These are phyloP conservation scores for Ophiostoma ips DNA, from an alignment of 2,329 filamentous ascomycete species.

Conservation along the genomic window DNA sequence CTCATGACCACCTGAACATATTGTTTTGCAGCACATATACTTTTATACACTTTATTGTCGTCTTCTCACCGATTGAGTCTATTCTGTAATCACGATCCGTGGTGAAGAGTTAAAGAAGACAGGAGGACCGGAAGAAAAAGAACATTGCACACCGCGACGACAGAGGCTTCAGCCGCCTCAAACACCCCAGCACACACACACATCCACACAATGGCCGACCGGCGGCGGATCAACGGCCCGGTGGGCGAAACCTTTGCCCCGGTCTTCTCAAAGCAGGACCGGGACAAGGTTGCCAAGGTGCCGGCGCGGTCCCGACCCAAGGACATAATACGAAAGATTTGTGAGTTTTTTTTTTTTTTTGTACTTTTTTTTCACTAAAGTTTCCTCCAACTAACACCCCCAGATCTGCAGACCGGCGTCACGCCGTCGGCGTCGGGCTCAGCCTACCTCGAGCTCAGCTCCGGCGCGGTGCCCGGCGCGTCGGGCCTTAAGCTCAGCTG, in stretches of 20 bases:
- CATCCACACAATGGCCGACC: conserved; percentile 51
- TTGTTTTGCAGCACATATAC: too few relatives aligned
- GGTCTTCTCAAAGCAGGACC: conserved; percentile 31
- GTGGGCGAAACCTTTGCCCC: conserved; percentile 62
- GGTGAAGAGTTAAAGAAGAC: too few relatives aligned
- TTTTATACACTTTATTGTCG: too few relatives aligned
- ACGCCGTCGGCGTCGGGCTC: conserved; percentile 90
- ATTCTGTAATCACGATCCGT: too few relatives aligned
- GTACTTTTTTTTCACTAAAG: too few relatives aligned
- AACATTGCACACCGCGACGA: not conserved
- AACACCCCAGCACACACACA: not conserved
- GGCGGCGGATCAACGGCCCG: conserved; percentile 82
- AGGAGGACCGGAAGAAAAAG: not conserved
- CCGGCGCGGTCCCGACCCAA: conserved; percentile 43
- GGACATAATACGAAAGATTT: conserved; percentile 71
- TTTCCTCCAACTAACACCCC: too few relatives aligned
- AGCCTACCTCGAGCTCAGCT: conserved; percentile 62
- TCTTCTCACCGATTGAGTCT: too few relatives aligned
- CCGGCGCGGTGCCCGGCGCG: conserved; percentile 25
- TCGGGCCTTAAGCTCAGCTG: conserved; percentile 77
- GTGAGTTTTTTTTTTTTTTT: conserved; percentile 43
- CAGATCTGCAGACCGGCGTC: conserved; percentile 81
- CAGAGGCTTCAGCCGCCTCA: too few relatives aligned
- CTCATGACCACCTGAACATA: not conserved
- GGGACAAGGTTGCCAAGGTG: conserved; percentile 28